Base-by-base conservation (phyloP, 2,329 filamentous ascomycete species). In the Epichloe festucae region DNA sequence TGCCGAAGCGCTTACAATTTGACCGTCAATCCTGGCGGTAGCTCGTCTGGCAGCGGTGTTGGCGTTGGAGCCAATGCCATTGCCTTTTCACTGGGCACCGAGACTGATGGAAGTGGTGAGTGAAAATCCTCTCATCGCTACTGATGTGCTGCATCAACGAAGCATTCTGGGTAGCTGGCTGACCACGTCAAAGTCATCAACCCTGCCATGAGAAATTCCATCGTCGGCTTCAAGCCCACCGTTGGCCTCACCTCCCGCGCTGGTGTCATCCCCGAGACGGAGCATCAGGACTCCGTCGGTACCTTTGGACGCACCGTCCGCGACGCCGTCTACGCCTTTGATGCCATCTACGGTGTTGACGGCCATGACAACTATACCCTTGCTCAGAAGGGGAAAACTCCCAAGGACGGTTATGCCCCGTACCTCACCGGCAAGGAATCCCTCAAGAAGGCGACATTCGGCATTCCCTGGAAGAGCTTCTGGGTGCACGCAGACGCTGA, bases 151-250 rank as follows among this genome's bases (percentile, higher is more conserved):
- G 27, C 3, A 14, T 21, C 11, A 19, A 19, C 40, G 17, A 42
- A 42, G 40, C 4, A 4, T 19, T 11, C 4, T 15, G n/a, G 17
- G 40, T 7, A 11, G 31, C 27, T 36, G 31, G 39, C 46, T 21
- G 27, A 46, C 3, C 15, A 17, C 10, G 19, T 8, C n/a, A 17
- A 7, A 70, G 74, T 89, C 15, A 87, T 88, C 60, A 82, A 79
- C 62, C 86, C 86, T 0, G 84, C 85, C 1, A 77, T 84, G 62
- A 71, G 82, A 4, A 87, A 85, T 60, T 76, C 73, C 2, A 62
- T 89, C 2, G 83, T 89, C 2, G 85, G 85, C 3, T 77, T 89
- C 63, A 89, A 89, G 66, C 84, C 85, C 1, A 89, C 84, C 1
- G 82, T 89, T 5, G 85, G 85, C 0, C 65, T 87, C 48, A 87